Percentiles rank a stretch among this genome's conserved stretches.
These are phyloP conservation scores for Xerocomellus chrysenteron DNA, from an alignment of 768 basidiomycete genomes.

Conservation along the genomic window DNA sequence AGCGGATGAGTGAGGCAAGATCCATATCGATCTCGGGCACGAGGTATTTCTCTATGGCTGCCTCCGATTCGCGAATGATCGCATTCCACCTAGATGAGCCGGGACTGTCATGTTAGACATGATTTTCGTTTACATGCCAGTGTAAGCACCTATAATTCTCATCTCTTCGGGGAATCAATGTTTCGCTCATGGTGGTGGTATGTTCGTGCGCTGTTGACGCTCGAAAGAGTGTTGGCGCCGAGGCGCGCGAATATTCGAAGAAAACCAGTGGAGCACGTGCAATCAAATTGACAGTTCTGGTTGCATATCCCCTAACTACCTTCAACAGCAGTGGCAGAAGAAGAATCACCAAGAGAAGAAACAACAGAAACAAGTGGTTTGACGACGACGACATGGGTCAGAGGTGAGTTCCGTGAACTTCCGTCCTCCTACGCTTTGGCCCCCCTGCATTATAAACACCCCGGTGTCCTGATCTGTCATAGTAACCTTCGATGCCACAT, in stretches of 20 bases:
- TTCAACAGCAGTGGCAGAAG: neutral
- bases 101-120: constrained; percentile 3
- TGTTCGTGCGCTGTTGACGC: constrained; percentile 6
- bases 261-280: constrained; percentile 15
- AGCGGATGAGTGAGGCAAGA: constrained; percentile 44
- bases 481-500: constrained; percentile 2
- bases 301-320: neutral
- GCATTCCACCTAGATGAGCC: constrained; percentile 13
- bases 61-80: constrained; percentile 13
- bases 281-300: neutral
- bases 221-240: constrained; percentile 6
- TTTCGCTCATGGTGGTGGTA: constrained; percentile 7
- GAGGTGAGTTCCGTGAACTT: neutral
- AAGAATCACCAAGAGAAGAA: constrained; percentile 8
- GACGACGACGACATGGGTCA: constrained; percentile 8
- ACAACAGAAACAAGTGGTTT: constrained; percentile 17
- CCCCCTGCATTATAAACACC: constrained; percentile 13
- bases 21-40: constrained; percentile 12
- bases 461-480: neutral
- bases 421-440: neutral
- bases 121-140: neutral
- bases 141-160: constrained; percentile 16
- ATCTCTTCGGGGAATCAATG: neutral
- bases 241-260: neutral
- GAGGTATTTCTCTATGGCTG: constrained; percentile 12